Evolutionary conservation across 805 yeast species (phyloP).

Genomic region (Hanseniaspora singularis): DNA sequence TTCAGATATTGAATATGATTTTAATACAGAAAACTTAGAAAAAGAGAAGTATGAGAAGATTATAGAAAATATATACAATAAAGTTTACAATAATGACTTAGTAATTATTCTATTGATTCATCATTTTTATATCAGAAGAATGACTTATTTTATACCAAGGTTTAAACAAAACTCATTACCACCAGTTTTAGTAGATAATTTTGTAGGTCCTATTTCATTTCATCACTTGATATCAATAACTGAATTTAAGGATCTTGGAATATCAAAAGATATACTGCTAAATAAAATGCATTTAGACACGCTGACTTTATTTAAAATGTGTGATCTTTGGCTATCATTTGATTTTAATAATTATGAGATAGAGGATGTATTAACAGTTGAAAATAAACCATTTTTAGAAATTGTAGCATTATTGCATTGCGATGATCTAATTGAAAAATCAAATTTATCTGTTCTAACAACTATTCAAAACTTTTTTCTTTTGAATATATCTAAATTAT

Average conservation of each 20-base stretch:
- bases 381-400: slow-evolving; percentile 1
- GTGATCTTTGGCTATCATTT: slow-evolving; percentile 14
- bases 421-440: neutral
- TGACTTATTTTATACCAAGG: slow-evolving; percentile 2
- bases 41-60: neutral
- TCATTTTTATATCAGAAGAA: slow-evolving; percentile 1
- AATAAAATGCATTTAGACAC: neutral
- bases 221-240: neutral
- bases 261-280: neutral
- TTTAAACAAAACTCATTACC: neutral
- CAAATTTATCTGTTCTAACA: neutral
- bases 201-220: slow-evolving; percentile 9
- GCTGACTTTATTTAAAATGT: neutral
- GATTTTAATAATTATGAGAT: neutral
- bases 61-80: neutral
- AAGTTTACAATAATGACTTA: slow-evolving; percentile 1
- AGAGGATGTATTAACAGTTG: neutral
- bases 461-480: neutral
- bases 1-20: neutral
- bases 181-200: neutral
- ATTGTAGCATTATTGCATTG: neutral
- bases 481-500: neutral
- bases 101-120: slow-evolving; percentile 4
- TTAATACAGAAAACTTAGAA: neutral
- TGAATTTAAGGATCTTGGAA: neutral